phyloP scores from a whole-genome alignment of 495 filamentous ascomycete species.

The Mytilinidion resinicola region DNA sequence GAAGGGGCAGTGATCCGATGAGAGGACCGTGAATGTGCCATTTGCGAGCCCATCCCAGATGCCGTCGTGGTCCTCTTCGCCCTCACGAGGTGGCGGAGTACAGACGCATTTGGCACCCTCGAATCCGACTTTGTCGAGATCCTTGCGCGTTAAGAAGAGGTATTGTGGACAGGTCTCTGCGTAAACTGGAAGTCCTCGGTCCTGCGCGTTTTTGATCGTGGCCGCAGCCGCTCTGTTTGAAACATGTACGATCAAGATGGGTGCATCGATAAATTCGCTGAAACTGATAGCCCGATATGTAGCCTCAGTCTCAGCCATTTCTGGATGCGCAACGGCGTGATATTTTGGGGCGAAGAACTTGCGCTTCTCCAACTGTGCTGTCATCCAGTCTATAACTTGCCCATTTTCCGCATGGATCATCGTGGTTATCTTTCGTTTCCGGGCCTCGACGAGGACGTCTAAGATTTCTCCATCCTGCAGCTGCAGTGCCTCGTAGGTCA shows the following conservation, averaged over 20 bases:
- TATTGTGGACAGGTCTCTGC: conserved; percentile 64
- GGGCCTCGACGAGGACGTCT: conserved; percentile 47
- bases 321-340: conserved; percentile 48
- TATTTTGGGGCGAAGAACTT: conserved; percentile 47
- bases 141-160: conserved; percentile 51
- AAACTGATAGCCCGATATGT: conserved; percentile 54
- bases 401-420: conserved; percentile 61
- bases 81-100: conserved; percentile 33
- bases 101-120: conserved; percentile 40
- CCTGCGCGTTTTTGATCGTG: conserved; percentile 53
- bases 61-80: conserved; percentile 29
- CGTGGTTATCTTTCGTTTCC: conserved; percentile 45
- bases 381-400: conserved; percentile 41
- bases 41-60: conserved; percentile 36
- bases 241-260: conserved; percentile 55
- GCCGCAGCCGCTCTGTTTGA: conserved; percentile 45
- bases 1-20: conserved; percentile 53
- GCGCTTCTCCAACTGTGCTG: conserved; percentile 30
- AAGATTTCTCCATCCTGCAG: conserved; percentile 53
- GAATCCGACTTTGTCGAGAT: conserved; percentile 46
- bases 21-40: conserved; percentile 48
- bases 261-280: conserved; percentile 48
- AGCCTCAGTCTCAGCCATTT: conserved; percentile 52
- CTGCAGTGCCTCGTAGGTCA: conserved; percentile 55
- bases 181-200: conserved; percentile 49